These are phyloP conservation scores for Beta corolliflora DNA, from an alignment of 179 eudicot genomes.

Conservation along the genomic window DNA sequence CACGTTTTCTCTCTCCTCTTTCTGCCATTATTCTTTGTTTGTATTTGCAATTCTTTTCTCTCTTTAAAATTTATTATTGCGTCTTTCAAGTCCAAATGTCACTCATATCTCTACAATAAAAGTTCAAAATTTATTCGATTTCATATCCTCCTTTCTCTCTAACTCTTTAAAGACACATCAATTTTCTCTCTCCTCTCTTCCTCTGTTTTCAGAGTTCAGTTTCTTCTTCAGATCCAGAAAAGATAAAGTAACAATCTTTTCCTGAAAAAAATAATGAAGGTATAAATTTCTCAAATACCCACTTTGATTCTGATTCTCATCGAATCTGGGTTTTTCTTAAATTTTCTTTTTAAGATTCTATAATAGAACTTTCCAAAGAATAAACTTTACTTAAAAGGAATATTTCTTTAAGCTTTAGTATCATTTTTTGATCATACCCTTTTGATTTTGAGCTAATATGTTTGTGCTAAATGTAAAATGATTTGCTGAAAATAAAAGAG, in stretches of 20 bases:
- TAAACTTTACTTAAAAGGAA: not conserved
- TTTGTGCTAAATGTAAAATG: not conserved
- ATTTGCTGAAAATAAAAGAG: not conserved
- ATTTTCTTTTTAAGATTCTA: not conserved
- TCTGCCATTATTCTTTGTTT: not conserved
- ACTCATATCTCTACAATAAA: conserved; percentile 19
- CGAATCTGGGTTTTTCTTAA: not conserved
- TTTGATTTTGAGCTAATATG: not conserved
- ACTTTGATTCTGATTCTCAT: not conserved
- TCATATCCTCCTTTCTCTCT: conserved; percentile 23
- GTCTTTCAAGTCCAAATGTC: conserved; percentile 26
- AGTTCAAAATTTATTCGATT: conserved; percentile 19
- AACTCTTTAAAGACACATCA: conserved; percentile 2
- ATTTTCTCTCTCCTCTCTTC: not conserved
- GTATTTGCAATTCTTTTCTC: not conserved
- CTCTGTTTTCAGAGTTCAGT: not conserved
- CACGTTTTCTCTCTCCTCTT: not conserved
- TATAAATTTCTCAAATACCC: conserved; percentile 4
- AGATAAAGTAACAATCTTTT: not conserved
- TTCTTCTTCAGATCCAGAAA: conserved; percentile 12
- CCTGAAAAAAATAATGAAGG: conserved; percentile 24
- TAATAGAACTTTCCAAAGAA: not conserved
- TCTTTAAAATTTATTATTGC: not conserved
- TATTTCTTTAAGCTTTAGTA: not conserved
- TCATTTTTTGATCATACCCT: not conserved